These are phyloP conservation scores for Angomonas ambiguus DNA, from an alignment of 208 protist genomes.

Conservation along the genomic window DNA sequence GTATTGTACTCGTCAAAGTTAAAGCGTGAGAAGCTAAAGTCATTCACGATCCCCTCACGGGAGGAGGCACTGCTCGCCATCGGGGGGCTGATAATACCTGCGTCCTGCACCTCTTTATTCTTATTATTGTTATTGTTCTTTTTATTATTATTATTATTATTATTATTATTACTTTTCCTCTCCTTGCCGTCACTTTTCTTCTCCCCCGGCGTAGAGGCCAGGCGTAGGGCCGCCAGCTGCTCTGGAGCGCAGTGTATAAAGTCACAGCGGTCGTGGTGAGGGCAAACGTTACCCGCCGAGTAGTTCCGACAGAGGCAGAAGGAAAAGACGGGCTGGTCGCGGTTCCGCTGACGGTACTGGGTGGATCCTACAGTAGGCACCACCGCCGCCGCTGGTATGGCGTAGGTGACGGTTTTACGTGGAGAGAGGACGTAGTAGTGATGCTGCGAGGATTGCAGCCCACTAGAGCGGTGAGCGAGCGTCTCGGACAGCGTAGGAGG, in stretches of 20 bases:
- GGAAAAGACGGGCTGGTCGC: slow-evolving; percentile 40
- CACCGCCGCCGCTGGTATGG: slow-evolving; percentile 48
- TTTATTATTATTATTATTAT: slow-evolving; percentile 1
- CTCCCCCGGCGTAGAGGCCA: slow-evolving; percentile 8
- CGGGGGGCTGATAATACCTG: background rate
- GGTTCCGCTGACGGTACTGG: slow-evolving; percentile 43
- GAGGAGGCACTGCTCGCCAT: too few species aligned
- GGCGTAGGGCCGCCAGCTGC: slow-evolving; percentile 27
- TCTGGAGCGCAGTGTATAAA: slow-evolving; percentile 63
- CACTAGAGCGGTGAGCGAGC: slow-evolving; percentile 18
- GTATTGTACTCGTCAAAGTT: too few species aligned
- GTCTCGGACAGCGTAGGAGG: slow-evolving; percentile 8
- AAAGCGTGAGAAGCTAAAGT: too few species aligned
- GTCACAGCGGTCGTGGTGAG: slow-evolving; percentile 44
- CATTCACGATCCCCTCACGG: too few species aligned
- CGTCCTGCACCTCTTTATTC: too few species aligned
- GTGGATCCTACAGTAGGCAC: slow-evolving; percentile 38
- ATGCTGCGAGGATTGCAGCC: slow-evolving; percentile 22
- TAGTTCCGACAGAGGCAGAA: slow-evolving; percentile 64
- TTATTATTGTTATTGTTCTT: too few species aligned
- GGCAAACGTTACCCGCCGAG: slow-evolving; percentile 31
- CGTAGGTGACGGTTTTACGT: slow-evolving; percentile 55
- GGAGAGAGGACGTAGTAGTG: slow-evolving; percentile 64
- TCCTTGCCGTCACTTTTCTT: too few species aligned
- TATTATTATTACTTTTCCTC: background rate